Evolutionary conservation across 768 basidiomycete genomes (phyloP), one percentile per base, ranked within the genome.

Genomic region (Amanita molliuscula): DNA sequence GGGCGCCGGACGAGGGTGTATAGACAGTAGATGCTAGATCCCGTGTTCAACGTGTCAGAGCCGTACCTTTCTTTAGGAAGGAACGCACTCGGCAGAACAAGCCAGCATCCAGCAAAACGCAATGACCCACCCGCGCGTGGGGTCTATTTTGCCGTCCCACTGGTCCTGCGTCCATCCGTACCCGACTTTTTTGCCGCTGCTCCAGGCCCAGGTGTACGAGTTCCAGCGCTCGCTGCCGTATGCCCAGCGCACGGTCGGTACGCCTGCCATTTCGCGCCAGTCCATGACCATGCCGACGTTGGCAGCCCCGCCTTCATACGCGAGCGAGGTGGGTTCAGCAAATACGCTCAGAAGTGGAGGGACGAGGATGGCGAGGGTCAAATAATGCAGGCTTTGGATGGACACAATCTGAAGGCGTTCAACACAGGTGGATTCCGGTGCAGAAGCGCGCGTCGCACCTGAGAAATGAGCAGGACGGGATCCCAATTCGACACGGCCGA

Each of bases 231-330:
- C 77, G 48, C 77, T 77, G 15, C 80, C 83, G 20, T 79, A 75
- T 50, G 80, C 65, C 23, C 78, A 78, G 50, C 75, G 77, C 18
- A 86, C 79, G 0, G 92, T 93, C 3, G 88, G 81, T 46, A 78
- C 68, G 3, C 91, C 88, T 1, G 93, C 87, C 80, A 99, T 84
- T 65, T 97, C 88, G 41, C 92, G 76, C 96, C 96, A 99, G 67
- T 98, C 94, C 83, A 99, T 91, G 33, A 98, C 71, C 84, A 92
- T 89, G 3, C 84, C 86, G 33, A 89, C 79, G 62, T 77, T 89
- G n/a, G 83, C 72, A 15, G 84, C 76, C 28, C 87, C 87, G 26
- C 88, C 88, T 64, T 87, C 87, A 60, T 86, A 83, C 31, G 70
- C 69, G 16, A 90, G 67, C 18, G 83, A 78, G 42, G 67, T 69